Percentiles rank a stretch among this genome's conserved stretches.
Conservation (phyloP, 73 alveolate species). For the Paraurostyla sp. region DNA sequence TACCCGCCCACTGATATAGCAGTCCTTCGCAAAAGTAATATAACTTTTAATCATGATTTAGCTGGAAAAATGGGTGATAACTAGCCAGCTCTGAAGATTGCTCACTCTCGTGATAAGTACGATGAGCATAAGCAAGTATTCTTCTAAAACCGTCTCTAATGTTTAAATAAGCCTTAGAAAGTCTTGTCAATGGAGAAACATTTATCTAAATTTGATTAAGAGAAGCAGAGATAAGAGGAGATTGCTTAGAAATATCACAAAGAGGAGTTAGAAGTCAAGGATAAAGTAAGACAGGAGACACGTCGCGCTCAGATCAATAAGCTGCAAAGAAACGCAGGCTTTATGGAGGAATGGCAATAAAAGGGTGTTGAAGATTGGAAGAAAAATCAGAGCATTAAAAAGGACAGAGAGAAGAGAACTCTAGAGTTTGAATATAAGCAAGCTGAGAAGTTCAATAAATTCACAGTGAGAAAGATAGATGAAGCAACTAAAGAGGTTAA, state of each 20-base stretch:
- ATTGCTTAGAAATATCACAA: conserved; percentile 80
- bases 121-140: conserved; percentile 79
- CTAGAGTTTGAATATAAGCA: conserved; percentile 91
- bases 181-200: conserved; percentile 90
- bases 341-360: conserved; percentile 97
- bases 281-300: conserved; percentile 88
- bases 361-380: conserved; percentile 98
- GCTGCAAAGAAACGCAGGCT: conserved; percentile 97
- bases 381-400: conserved; percentile 91
- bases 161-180: conserved; percentile 90
- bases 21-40: conserved; percentile 72
- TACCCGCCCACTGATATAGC: conserved; percentile 86
- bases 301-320: conserved; percentile 91
- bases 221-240: conserved; percentile 81
- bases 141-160: conserved; percentile 81
- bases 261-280: conserved; percentile 85
- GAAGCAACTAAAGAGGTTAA: conserved; percentile 83
- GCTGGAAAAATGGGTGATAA: conserved; percentile 83
- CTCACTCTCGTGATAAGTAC: conserved; percentile 78
- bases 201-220: conserved; percentile 89
- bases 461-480: conserved; percentile 81
- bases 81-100: conserved; percentile 81
- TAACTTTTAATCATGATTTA: background rate
- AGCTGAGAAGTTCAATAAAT: conserved; percentile 85
- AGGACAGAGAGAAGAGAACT: conserved; percentile 93